These are phyloP conservation scores for Trichophyton simii DNA, from an alignment of 2,329 filamentous ascomycete species.

Conservation along the genomic window DNA sequence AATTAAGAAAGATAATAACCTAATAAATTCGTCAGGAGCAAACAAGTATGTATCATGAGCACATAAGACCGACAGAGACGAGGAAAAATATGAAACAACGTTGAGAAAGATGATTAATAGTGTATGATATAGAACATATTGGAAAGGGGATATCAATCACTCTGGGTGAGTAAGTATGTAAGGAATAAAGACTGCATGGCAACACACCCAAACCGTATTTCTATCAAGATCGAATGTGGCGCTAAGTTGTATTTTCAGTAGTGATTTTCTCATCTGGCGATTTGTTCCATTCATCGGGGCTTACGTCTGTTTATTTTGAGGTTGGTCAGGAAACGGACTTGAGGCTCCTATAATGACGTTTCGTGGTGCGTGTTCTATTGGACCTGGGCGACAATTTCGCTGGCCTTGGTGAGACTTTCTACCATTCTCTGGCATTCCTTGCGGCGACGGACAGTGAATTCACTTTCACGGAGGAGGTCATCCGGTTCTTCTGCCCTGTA, in stretches of 20 bases:
- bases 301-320: not conserved
- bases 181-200: not conserved
- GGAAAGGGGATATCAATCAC: constrained; percentile 1
- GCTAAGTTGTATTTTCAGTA: not conserved
- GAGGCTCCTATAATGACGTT: not conserved
- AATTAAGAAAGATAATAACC: not conserved
- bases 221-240: constrained; percentile 1
- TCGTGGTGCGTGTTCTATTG: constrained; percentile 29
- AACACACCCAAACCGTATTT: constrained; percentile 2
- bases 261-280: not conserved
- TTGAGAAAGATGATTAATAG: not conserved
- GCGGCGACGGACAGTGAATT: constrained; percentile 84
- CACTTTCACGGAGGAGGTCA: constrained; percentile 91
- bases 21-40: not conserved
- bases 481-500: constrained; percentile 85
- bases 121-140: not conserved
- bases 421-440: constrained; percentile 99
- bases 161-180: not conserved
- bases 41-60: constrained; percentile 1
- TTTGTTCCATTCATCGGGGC: not conserved
- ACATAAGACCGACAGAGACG: not conserved
- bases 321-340: not conserved
- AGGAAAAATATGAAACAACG: not conserved
- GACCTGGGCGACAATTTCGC: constrained; percentile 83
- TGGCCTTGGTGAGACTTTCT: constrained; percentile 76